A percentile compares a stretch with the other conserved stretches of the same genome.
Evolutionary conservation across 768 basidiomycete species (phyloP).

Genomic region (Baorangia bicolor): DNA sequence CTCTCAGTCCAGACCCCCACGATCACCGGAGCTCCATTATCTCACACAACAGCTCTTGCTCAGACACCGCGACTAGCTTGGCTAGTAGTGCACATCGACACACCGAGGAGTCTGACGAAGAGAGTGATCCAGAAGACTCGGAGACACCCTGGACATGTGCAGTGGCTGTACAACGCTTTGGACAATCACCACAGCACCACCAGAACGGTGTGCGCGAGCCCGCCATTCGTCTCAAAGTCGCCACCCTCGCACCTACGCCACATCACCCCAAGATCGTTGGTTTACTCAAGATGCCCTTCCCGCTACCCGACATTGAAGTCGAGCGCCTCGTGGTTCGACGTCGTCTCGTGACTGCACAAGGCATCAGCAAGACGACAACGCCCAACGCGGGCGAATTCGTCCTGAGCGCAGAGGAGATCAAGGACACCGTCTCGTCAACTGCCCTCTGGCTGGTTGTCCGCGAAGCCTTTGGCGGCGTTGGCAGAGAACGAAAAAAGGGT

Average conservation of each 20-base stretch:
- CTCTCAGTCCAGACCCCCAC: slow-evolving; percentile 6
- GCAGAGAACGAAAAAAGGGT: slow-evolving; percentile 74
- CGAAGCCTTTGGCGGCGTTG: slow-evolving; percentile 90
- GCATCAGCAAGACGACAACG: slow-evolving; percentile 25
- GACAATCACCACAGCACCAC: slow-evolving; percentile 9
- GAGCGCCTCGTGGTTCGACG: slow-evolving; percentile 54
- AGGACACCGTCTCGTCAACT: slow-evolving; percentile 86
- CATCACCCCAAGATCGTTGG: slow-evolving; percentile 96
- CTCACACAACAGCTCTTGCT: slow-evolving; percentile 40
- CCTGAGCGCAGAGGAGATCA: slow-evolving; percentile 88
- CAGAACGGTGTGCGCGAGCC: slow-evolving; percentile 8
- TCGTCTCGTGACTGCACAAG: slow-evolving; percentile 39
- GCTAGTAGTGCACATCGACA: slow-evolving; percentile 19
- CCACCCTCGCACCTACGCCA: slow-evolving; percentile 85
- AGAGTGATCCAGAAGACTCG: slow-evolving; percentile 93
- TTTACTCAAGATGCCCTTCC: slow-evolving; percentile 88
- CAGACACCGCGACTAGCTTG: slow-evolving; percentile 29
- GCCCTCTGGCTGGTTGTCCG: slow-evolving; percentile 90
- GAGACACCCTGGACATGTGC: slow-evolving; percentile 96
- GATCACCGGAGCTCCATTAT: slow-evolving; percentile 40
- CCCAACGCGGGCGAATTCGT: slow-evolving; percentile 39
- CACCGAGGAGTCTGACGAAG: slow-evolving; percentile 58
- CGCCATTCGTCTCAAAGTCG: slow-evolving; percentile 59
- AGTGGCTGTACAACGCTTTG: slow-evolving; percentile 59
- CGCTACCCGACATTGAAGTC: slow-evolving; percentile 79